A percentile compares a stretch with the other conserved stretches of the same genome.
Conservation (phyloP, 257 asterid genomes). For the Solanum chaucha region DNA sequence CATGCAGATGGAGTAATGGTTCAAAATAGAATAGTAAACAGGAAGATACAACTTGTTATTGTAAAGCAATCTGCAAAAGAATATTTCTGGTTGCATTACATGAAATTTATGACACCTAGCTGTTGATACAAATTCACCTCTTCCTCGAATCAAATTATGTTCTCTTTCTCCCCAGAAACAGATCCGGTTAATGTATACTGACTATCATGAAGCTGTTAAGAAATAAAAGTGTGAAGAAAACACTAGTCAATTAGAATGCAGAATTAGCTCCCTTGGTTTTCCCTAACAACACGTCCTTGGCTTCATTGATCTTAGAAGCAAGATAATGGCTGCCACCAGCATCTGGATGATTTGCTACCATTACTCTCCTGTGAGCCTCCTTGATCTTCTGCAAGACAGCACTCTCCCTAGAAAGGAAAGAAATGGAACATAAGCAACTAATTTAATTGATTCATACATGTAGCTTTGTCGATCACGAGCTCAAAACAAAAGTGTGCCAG, state of each 20-base stretch:
- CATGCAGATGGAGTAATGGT: not conserved
- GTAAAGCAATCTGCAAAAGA: not conserved
- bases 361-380: constrained; percentile 77
- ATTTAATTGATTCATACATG: not conserved
- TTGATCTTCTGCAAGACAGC: constrained; percentile 37
- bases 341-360: constrained; percentile 88
- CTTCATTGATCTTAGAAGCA: constrained; percentile 83
- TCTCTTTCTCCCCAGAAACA: not conserved
- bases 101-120: not conserved
- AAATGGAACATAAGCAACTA: not conserved
- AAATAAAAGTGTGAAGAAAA: not conserved
- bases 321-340: constrained; percentile 90
- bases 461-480: not conserved
- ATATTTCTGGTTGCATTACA: not conserved
- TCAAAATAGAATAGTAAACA: not conserved
- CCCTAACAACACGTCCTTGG: constrained; percentile 52
- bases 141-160: not conserved
- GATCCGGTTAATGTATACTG: not conserved
- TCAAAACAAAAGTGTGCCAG: not conserved
- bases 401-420: constrained; percentile 30
- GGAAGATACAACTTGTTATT: not conserved
- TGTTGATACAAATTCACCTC: not conserved
- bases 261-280: constrained; percentile 27
- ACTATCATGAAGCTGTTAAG: not conserved
- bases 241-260: constrained; percentile 27